Conservation (phyloP, 164 flowering plant genomes). For the Dillenia turbinata region DNA sequence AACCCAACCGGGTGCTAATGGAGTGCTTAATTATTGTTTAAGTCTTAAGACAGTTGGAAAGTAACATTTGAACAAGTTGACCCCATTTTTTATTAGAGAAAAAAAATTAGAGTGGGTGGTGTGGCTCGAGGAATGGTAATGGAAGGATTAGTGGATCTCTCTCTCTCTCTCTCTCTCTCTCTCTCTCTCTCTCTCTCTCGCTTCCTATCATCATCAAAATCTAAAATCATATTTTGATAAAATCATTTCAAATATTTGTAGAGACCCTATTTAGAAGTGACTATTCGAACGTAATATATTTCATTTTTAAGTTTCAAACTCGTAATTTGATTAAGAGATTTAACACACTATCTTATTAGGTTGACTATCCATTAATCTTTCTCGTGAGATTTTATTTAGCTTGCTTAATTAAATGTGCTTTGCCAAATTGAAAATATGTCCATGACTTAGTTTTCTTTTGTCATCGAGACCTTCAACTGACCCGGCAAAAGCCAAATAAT, state of each 20-base stretch:
- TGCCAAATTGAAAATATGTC: too few relatives aligned
- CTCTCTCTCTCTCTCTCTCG: background rate
- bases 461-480: conserved; percentile 34
- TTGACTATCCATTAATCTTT: too few relatives aligned
- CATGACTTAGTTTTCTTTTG: background rate
- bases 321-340: too few relatives aligned
- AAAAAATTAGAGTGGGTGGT: conserved; percentile 12
- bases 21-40: background rate
- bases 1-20: conserved; percentile 8
- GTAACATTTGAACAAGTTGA: conserved; percentile 22
- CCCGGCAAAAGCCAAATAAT: conserved; percentile 13
- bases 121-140: conserved; percentile 45
- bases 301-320: too few relatives aligned
- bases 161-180: background rate
- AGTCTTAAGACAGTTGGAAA: conserved; percentile 12
- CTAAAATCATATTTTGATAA: too few relatives aligned
- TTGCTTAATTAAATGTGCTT: background rate
- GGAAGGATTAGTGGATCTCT: conserved; percentile 1
- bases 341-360: too few relatives aligned
- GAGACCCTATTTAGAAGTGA: too few relatives aligned
- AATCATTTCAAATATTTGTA: too few relatives aligned
- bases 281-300: too few relatives aligned
- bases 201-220: too few relatives aligned
- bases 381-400: too few relatives aligned
- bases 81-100: background rate